These are phyloP conservation scores for Aspergillus sclerotialis DNA, from an alignment of 2,329 filamentous ascomycete species.

Conservation along the genomic window DNA sequence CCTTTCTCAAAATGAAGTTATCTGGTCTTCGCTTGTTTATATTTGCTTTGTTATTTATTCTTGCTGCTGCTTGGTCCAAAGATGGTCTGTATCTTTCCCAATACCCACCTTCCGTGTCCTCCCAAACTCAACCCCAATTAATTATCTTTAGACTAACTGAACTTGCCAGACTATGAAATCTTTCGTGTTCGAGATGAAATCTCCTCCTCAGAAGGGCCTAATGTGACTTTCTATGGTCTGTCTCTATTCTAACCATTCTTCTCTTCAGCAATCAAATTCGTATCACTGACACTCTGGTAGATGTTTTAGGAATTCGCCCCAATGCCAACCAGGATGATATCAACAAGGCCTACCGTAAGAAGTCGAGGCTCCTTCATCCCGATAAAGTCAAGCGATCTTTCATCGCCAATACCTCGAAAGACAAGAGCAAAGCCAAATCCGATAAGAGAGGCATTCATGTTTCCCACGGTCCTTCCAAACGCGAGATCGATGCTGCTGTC, in stretches of 20 bases:
- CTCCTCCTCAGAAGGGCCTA: constrained; percentile 62
- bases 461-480: constrained; percentile 62
- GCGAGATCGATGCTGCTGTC: constrained; percentile 69
- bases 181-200: constrained; percentile 92
- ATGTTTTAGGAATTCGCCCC: constrained; percentile 72
- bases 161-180: constrained; percentile 78
- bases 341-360: constrained; percentile 89
- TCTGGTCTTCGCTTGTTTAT: constrained; percentile 57
- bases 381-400: constrained; percentile 91
- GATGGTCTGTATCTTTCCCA: constrained; percentile 55
- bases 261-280: constrained; percentile 1
- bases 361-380: constrained; percentile 74
- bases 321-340: constrained; percentile 78
- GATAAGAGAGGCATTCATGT: constrained; percentile 59
- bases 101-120: neutral
- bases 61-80: constrained; percentile 75
- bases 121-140: no score
- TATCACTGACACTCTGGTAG: constrained; percentile 24
- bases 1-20: constrained; percentile 61
- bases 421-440: constrained; percentile 43
- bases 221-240: constrained; percentile 79
- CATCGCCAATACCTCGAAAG: constrained; percentile 59
- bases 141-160: constrained; percentile 1
- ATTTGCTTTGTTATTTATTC: constrained; percentile 60
- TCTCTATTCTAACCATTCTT: neutral